Evolutionary conservation across 2,329 filamentous ascomycete species (phyloP).

Genomic region (Trichoderma pleuroti): DNA sequence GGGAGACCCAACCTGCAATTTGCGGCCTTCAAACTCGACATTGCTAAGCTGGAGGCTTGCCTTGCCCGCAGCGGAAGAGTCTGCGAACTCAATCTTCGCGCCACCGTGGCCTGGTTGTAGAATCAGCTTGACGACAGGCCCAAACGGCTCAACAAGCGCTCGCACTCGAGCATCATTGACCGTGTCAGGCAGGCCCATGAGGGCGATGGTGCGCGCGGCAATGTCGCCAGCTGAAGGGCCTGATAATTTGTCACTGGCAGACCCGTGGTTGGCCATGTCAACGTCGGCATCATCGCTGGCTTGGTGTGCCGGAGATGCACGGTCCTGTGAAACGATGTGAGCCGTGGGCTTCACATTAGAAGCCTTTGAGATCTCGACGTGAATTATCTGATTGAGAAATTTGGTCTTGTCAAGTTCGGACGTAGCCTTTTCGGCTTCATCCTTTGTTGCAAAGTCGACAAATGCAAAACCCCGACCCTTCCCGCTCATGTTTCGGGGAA

Average conservation of each 20-base stretch:
- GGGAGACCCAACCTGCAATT: constrained; percentile 52
- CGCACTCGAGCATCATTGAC: constrained; percentile 83
- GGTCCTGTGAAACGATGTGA: constrained; percentile 38
- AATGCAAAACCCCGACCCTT: constrained; percentile 76
- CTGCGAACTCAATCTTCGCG: constrained; percentile 78
- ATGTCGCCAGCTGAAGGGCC: constrained; percentile 45
- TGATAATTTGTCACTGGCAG: constrained; percentile 36
- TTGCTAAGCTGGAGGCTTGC: constrained; percentile 60
- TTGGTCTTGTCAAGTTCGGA: constrained; percentile 67
- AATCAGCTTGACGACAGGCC: constrained; percentile 69
- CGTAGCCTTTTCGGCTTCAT: constrained; percentile 63
- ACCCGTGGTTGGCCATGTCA: neutral
- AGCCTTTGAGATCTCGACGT: constrained; percentile 59
- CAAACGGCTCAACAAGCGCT: constrained; percentile 66
- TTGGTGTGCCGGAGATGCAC: constrained; percentile 34
- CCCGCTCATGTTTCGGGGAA: constrained; percentile 65
- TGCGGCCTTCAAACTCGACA: constrained; percentile 51
- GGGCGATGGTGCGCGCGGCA: constrained; percentile 67
- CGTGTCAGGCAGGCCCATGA: constrained; percentile 87
- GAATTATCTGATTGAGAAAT: constrained; percentile 63
- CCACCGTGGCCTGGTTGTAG: constrained; percentile 79
- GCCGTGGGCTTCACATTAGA: constrained; percentile 55
- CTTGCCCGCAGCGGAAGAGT: constrained; percentile 67
- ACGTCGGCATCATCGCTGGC: constrained; percentile 34
- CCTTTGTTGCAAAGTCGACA: constrained; percentile 69